Base-by-base conservation (phyloP, 129 eudicot genomes). In the Pulicaria dysenterica region DNA sequence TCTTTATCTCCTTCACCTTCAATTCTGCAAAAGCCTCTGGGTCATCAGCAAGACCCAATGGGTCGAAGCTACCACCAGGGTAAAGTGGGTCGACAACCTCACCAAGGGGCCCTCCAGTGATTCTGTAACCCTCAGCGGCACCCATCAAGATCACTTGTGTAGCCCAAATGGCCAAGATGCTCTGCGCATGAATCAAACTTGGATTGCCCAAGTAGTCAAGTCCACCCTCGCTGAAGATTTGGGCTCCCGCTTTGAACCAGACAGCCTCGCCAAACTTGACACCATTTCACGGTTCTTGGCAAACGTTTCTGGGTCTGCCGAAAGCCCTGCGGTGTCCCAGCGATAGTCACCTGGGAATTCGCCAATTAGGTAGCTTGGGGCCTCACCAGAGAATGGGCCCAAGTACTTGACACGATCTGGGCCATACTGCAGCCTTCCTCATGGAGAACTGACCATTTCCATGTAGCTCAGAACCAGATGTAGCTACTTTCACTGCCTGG, bases 121-220 rank as follows among this genome's bases (percentile, higher is more conserved):
- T 65, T 42, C 83, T 84, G 79, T 84, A 84, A 8, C 89, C 89
- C 79, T 84, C 89, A 45, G 81, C 81, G 3, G 83, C 89, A 31
- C 89, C 89, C 89, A 85, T 85, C 40, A 85, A 73, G 38, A 85
- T 69, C 4, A 85, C 89, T 56, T 85, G 86, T 61, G 79, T 69
- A 13, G 86, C 86, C 86, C 89, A 85, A 19, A 85, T 85, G 46
- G 89, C 89, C 71, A 85, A 74, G 58, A 81, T 85, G 84, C 89
- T 85, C 49, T 85, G 89, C 5, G 89, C 89, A 56, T 85, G 89
- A 53, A 85, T 44, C 83, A 81, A 75, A 69, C 86, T 78, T 41
- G 89, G 86, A 80, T 85, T 85, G n/a, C 86, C 89, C 74, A 81
- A 56, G 74, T 85, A 85, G 79, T 85, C 89, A 49, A 85, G 83